A percentile compares a stretch with the other conserved stretches of the same genome.
Evolutionary conservation across 2,329 filamentous ascomycete species (phyloP).

Genomic region (Trichoderma pleuroti): DNA sequence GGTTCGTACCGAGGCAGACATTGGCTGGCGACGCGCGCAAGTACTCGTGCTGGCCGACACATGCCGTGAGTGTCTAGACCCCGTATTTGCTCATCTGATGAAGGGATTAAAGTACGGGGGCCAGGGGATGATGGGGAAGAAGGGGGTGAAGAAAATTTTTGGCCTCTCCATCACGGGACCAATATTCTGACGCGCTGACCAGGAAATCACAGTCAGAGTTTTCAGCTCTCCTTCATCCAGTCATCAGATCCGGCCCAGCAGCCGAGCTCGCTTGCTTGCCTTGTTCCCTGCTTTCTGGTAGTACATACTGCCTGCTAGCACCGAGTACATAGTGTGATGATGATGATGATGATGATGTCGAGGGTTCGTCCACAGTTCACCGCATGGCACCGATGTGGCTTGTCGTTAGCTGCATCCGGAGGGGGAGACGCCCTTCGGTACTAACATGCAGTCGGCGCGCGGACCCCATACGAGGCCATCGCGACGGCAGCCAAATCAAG

Average conservation of each 20-base stretch:
- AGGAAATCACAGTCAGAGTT: not conserved
- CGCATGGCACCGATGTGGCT: constrained; percentile 15
- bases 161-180: constrained; percentile 12
- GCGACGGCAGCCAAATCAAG: not conserved
- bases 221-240: not conserved
- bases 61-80: constrained; percentile 6
- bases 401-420: constrained; percentile 11
- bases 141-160: not conserved
- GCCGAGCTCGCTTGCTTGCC: not conserved
- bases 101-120: constrained; percentile 13
- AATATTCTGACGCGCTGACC: constrained; percentile 1
- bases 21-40: not conserved
- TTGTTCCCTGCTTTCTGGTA: not conserved
- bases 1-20: not conserved
- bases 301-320: not conserved
- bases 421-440: not conserved
- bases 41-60: not conserved
- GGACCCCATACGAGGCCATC: not conserved
- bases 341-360: not conserved
- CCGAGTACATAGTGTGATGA: no score
- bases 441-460: not conserved
- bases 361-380: not conserved
- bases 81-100: constrained; percentile 18
- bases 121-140: constrained; percentile 11
- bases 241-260: constrained; percentile 15